Evolutionary conservation across 139 green algal species (phyloP).

Genomic region (Coelastrella sp.): DNA sequence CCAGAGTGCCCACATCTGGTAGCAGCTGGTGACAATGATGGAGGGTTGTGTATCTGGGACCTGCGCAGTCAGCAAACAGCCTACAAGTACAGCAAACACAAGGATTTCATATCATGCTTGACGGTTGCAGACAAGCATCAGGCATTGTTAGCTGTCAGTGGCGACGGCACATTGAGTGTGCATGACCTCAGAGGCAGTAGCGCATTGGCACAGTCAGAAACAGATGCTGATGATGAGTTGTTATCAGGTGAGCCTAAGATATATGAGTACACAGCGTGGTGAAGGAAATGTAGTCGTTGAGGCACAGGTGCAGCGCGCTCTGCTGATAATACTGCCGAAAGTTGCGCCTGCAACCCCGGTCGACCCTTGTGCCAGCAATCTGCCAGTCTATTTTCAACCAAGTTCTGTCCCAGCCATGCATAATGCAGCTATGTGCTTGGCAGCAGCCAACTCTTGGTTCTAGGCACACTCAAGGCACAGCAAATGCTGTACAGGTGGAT

Average conservation of each 20-base stretch:
- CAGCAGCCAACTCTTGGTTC: no score
- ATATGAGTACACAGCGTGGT: no score
- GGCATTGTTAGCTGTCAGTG: conserved; percentile 77
- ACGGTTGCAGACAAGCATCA: conserved; percentile 50
- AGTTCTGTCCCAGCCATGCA: no score
- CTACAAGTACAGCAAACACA: conserved; percentile 72
- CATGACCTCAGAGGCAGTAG: conserved; percentile 69
- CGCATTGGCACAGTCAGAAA: conserved; percentile 75
- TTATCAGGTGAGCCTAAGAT: conserved; percentile 62
- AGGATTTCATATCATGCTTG: conserved; percentile 86
- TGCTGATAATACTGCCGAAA: no score
- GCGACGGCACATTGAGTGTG: conserved; percentile 88
- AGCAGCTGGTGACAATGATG: conserved; percentile 85
- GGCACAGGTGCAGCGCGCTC: no score
- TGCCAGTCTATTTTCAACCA: no score
- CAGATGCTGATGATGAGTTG: conserved; percentile 94
- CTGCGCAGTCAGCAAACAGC: conserved; percentile 54
- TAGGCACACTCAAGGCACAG: no score
- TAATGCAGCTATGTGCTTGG: no score
- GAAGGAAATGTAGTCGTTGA: no score
- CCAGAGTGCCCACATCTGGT: conserved; percentile 43
- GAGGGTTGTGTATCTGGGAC: conserved; percentile 88
- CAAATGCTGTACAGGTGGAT: no score
- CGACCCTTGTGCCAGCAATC: no score
- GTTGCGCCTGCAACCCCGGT: no score